A percentile compares a stretch with the other conserved stretches of the same genome.
Evolutionary conservation across 805 yeast species (phyloP).

Genomic region (Cephaloascus albidus): DNA sequence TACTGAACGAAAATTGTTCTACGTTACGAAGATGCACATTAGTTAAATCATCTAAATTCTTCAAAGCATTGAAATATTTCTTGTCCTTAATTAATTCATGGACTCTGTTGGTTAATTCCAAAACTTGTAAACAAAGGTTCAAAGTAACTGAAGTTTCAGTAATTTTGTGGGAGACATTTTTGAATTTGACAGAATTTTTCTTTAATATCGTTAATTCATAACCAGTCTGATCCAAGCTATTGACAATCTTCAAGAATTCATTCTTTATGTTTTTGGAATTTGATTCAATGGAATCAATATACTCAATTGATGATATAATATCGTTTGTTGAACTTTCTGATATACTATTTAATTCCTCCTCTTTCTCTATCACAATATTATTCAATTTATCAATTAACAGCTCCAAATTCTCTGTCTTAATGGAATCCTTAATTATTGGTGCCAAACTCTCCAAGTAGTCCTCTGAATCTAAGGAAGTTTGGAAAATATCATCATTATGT

Average conservation of each 20-base stretch:
- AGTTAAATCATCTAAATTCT: constrained; percentile 67
- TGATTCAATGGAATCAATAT: constrained; percentile 51
- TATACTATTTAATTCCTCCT: constrained; percentile 49
- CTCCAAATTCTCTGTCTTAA: constrained; percentile 43
- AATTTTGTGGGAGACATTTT: constrained; percentile 58
- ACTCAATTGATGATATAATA: constrained; percentile 48
- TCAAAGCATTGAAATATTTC: constrained; percentile 79
- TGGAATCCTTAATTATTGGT: constrained; percentile 60
- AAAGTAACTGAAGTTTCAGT: constrained; percentile 64
- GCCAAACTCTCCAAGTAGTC: constrained; percentile 75
- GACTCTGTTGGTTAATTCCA: constrained; percentile 79
- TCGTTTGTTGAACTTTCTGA: constrained; percentile 55
- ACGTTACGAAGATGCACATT: constrained; percentile 61
- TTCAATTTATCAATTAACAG: constrained; percentile 48
- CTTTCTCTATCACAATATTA: constrained; percentile 47
- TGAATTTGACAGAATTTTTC: constrained; percentile 46
- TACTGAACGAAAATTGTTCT: constrained; percentile 66
- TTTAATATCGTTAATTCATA: constrained; percentile 54
- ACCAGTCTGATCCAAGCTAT: constrained; percentile 55
- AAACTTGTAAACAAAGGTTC: constrained; percentile 65
- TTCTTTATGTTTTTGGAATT: constrained; percentile 46
- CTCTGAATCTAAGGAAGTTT: constrained; percentile 37
- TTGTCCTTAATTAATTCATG: constrained; percentile 69
- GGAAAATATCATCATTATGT: constrained; percentile 1
- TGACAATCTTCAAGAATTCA: constrained; percentile 49